Evolutionary conservation across 257 asterid species (phyloP).

Genomic region (Capsicum rhomboideum): DNA sequence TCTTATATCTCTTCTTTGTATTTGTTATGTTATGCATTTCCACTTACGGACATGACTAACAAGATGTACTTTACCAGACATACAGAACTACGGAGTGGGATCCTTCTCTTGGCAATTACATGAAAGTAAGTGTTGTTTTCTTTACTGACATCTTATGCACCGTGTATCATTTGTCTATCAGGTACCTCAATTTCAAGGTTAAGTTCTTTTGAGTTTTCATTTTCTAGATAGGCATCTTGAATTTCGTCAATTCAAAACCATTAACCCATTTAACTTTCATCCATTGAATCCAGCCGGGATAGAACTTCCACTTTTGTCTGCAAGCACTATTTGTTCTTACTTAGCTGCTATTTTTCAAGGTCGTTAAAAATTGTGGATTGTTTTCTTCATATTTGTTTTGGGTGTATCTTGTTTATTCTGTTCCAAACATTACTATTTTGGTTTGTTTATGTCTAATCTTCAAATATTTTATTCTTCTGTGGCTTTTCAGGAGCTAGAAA

Average conservation of each 20-base stretch:
- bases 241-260: neutral
- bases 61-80: constrained; percentile 33
- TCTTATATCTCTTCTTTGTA: neutral
- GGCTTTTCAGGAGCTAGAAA: constrained; percentile 76
- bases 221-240: neutral
- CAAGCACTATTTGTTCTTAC: neutral
- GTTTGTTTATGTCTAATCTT: neutral
- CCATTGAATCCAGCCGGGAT: neutral
- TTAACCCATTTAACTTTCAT: neutral
- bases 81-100: constrained; percentile 86
- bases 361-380: neutral
- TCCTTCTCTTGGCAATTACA: constrained; percentile 69
- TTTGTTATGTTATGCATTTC: neutral
- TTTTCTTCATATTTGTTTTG: neutral
- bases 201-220: neutral
- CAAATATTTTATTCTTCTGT: constrained; percentile 3
- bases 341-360: neutral
- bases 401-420: neutral
- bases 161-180: neutral
- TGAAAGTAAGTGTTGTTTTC: constrained; percentile 57
- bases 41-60: neutral
- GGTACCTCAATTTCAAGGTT: neutral
- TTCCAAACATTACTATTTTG: neutral
- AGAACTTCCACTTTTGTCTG: neutral
- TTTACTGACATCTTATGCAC: neutral